Conservation (phyloP, 495 filamentous ascomycete genomes). For the Xylaria flabelliformis region DNA sequence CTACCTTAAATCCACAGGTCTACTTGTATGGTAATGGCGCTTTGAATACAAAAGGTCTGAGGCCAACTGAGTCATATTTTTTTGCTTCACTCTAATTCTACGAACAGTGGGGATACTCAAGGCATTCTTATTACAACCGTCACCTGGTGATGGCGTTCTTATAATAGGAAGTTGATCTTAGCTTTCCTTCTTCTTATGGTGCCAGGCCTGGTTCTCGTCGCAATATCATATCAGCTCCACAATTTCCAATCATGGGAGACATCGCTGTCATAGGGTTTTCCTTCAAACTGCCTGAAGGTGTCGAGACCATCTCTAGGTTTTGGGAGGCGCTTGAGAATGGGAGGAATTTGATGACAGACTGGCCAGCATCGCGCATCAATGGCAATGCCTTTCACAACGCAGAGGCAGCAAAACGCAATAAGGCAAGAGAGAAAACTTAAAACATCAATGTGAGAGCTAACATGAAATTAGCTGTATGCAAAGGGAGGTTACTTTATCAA, state of each 20-base stretch:
- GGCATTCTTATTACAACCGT: neutral
- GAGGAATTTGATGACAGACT: slow-evolving; percentile 46
- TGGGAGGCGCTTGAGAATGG: slow-evolving; percentile 44
- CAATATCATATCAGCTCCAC: neutral
- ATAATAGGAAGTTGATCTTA: slow-evolving; percentile 15
- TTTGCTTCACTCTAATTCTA: neutral
- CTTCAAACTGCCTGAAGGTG: slow-evolving; percentile 45
- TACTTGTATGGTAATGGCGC: neutral
- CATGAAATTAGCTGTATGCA: slow-evolving; percentile 2
- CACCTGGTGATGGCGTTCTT: neutral
- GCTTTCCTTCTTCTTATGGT: slow-evolving; percentile 16
- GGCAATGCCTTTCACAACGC: slow-evolving; percentile 22
- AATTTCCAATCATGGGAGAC: slow-evolving; percentile 15
- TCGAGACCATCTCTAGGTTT: slow-evolving; percentile 40
- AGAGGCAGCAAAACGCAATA: neutral
- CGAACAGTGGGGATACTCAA: neutral
- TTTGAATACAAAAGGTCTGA: neutral
- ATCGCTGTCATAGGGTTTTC: slow-evolving; percentile 50
- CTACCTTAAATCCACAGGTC: neutral
- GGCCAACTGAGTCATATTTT: neutral
- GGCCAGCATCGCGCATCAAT: slow-evolving; percentile 41
- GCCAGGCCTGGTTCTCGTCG: neutral
- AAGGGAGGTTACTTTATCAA: slow-evolving; percentile 43
- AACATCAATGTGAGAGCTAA: neutral
- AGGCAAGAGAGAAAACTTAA: neutral